phyloP scores from a whole-genome alignment of 225 moss, liverwort and hornwort genomes.

The Marchantia polymorpha region DNA sequence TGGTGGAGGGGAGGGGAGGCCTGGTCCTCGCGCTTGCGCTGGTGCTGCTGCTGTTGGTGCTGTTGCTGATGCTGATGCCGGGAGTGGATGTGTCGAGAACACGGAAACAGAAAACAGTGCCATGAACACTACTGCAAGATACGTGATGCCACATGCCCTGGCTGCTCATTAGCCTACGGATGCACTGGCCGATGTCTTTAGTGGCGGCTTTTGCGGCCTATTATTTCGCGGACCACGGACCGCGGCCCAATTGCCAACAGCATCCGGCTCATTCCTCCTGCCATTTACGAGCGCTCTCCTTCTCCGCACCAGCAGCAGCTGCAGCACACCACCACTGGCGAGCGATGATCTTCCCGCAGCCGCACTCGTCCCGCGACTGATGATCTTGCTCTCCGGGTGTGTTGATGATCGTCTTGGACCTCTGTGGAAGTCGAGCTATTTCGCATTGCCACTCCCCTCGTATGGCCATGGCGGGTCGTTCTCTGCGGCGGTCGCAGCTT shows the following conservation, averaged over 20 bases:
- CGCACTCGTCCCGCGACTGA: not conserved
- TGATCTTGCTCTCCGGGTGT: not conserved
- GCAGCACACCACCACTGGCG: not conserved
- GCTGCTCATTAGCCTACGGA: not conserved
- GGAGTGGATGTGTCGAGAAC: not conserved
- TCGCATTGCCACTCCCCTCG: not conserved
- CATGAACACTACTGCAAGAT: slow-evolving; percentile 6
- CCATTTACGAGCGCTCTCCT: not conserved
- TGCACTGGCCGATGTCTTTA: slow-evolving; percentile 9
- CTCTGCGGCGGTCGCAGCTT: not conserved
- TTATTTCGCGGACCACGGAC: slow-evolving; percentile 23
- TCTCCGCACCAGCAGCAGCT: not conserved
- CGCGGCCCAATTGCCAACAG: slow-evolving; percentile 20
- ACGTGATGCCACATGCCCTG: slow-evolving; percentile 20
- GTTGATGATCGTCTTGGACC: not conserved
- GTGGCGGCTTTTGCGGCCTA: slow-evolving; percentile 35
- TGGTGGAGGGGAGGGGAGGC: not conserved
- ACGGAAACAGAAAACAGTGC: slow-evolving; percentile 6
- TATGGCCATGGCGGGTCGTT: not conserved
- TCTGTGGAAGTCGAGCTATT: not conserved
- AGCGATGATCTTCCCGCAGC: not conserved
- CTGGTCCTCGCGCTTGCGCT: not conserved
- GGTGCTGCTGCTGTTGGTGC: not conserved
- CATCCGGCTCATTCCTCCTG: not conserved
- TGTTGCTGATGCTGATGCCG: not conserved